Percentiles rank a stretch among this genome's conserved stretches.
Evolutionary conservation across 768 basidiomycete genomes (phyloP).

Genomic region (Amanita subjunquillea): DNA sequence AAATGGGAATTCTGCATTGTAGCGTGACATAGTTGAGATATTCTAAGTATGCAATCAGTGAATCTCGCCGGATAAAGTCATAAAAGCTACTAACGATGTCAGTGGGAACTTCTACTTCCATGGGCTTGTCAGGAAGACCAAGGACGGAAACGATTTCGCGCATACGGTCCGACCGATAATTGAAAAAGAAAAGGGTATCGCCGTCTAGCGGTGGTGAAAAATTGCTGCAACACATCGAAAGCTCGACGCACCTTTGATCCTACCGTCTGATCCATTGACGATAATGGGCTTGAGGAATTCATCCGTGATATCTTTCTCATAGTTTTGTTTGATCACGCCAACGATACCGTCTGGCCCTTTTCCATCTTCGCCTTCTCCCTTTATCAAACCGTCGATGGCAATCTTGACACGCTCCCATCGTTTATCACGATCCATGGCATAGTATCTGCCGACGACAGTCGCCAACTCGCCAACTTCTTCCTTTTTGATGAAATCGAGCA

Average conservation of each 20-base stretch:
- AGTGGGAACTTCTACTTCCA: conserved; percentile 74
- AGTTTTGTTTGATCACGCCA: conserved; percentile 61
- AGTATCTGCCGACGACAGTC: conserved; percentile 85
- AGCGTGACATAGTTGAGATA: conserved; percentile 90
- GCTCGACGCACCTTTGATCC: conserved; percentile 59
- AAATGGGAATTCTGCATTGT: conserved; percentile 90
- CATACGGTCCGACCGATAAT: conserved; percentile 96
- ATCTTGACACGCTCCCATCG: conserved; percentile 92
- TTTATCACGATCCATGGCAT: conserved; percentile 96
- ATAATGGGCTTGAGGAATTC: conserved; percentile 96
- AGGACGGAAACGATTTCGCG: conserved; percentile 80
- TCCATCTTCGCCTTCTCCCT: conserved; percentile 50
- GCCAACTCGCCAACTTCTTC: conserved; percentile 74
- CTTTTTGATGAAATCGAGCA: conserved; percentile 69
- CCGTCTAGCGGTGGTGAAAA: conserved; percentile 34
- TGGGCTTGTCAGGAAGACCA: conserved; percentile 73
- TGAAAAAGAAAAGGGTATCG: conserved; percentile 94
- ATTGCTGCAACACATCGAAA: neutral
- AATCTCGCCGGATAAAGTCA: neutral
- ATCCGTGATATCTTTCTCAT: conserved; percentile 81
- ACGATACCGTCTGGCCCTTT: conserved; percentile 47
- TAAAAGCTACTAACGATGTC: conserved; percentile 47
- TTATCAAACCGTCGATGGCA: conserved; percentile 77
- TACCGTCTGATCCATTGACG: conserved; percentile 64
- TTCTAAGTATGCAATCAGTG: conserved; percentile 27